Conservation (phyloP, 305 asterid species). For the Fraxinus velutina region DNA sequence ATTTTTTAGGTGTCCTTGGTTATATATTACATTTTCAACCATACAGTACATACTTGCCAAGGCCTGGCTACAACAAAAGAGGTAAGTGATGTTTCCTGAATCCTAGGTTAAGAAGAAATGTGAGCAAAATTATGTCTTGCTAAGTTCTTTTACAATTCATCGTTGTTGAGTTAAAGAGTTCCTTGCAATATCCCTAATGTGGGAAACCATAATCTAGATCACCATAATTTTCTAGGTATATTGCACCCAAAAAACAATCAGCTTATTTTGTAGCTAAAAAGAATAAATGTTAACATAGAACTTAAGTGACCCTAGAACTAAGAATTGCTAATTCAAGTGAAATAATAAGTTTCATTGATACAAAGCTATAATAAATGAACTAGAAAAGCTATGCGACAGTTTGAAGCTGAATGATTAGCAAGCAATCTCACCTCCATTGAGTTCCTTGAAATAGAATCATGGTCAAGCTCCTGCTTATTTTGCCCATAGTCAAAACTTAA, state of each 20-base stretch:
- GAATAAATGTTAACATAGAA: background rate
- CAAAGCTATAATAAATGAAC: background rate
- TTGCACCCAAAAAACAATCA: background rate
- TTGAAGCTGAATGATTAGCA: constrained; percentile 7
- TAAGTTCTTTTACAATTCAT: background rate
- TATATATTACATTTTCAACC: background rate
- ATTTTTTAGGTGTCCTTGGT: background rate
- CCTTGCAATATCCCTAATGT: background rate
- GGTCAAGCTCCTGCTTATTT: constrained; percentile 56
- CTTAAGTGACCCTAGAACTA: background rate
- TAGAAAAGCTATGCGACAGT: background rate
- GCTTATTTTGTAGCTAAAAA: background rate
- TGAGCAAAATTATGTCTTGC: background rate
- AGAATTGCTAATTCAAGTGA: background rate
- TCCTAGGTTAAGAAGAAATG: background rate
- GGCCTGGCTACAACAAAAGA: background rate
- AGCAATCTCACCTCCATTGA: constrained; percentile 63
- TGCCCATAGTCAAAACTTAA: constrained; percentile 66
- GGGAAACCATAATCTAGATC: background rate
- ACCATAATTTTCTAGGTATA: background rate
- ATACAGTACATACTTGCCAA: background rate
- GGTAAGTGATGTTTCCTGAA: background rate
- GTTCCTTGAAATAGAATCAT: constrained; percentile 43
- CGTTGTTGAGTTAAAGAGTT: background rate
- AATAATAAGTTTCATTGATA: background rate